Base-by-base conservation (phyloP, 2,329 filamentous ascomycete genomes). In the Fusarium caatingaense region DNA sequence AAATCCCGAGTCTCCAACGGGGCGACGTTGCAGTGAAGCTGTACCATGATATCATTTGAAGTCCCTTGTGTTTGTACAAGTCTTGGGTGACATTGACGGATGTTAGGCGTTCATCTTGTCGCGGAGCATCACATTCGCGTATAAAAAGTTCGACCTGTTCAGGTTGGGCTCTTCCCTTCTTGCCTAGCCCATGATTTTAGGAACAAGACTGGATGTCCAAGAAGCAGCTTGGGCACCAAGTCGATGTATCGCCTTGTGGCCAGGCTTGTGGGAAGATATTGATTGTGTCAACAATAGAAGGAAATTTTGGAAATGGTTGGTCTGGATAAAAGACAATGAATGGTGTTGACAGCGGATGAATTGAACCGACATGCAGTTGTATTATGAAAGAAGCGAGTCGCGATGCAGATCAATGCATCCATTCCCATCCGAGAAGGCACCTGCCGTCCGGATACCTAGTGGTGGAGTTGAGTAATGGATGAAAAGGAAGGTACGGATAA, bases 1-100 rank as follows among this genome's bases (percentile, higher is more conserved):
- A 51, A 60, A 51, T 60, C 41, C 64, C 66, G 54, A 58, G 32
- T 60, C 66, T 64, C 67, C 63, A 59, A 64, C 55, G 54, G 60
- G 60, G 55, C 47, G 66, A 72, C 60, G 70, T 72, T 71, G 56
- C 49, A 62, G 51, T 40, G 53, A 46, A 70, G 34, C 68, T 76
- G 76, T 77, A 64, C 49, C 62, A 78, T 79, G 77, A 79, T 78
- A 78, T 78, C 77, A 79, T 77, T 68, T 60, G 54, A 61, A 54
- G 60, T 59, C 40, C 44, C 37, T 42, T 56, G 46, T 51, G 47
- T 42, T 60, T 34, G 45, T 49, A 41, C 42, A 60, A 53, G 34
- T 41, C 25, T 41, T 41, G 42, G 34, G 51, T 30, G 44, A 21
- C 21, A 58, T 56, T 66, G 34, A 37, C 45, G 50, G 62, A 42